Percentiles rank a stretch among this genome's conserved stretches.
These are phyloP conservation scores for Sphagnum contortum DNA, from an alignment of 225 moss, liverwort and hornwort genomes.

Conservation along the genomic window DNA sequence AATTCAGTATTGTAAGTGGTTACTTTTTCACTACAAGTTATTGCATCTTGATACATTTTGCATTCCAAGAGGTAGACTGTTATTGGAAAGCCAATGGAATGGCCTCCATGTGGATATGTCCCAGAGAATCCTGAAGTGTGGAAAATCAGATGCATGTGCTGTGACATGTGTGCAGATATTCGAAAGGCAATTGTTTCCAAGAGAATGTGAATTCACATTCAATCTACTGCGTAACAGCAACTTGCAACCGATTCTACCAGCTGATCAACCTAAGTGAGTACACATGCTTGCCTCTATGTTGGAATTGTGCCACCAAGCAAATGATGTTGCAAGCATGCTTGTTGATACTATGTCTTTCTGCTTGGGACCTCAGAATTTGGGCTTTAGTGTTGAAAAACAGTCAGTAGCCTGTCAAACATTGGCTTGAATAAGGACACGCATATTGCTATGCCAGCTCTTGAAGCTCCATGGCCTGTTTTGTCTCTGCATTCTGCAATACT, in stretches of 20 bases:
- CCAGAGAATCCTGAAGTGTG: neutral
- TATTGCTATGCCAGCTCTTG: too few species aligned
- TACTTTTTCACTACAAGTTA: neutral
- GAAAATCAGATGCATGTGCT: neutral
- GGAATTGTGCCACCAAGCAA: neutral
- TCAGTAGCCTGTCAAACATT: neutral
- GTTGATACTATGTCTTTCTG: neutral
- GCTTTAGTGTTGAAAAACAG: neutral
- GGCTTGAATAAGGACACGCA: too few species aligned
- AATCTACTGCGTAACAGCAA: neutral
- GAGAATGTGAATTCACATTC: neutral
- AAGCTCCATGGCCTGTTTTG: too few species aligned
- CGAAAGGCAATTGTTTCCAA: neutral
- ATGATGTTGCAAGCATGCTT: neutral
- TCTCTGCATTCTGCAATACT: too few species aligned
- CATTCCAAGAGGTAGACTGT: neutral
- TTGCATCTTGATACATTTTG: neutral
- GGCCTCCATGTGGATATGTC: neutral
- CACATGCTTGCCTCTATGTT: too few species aligned
- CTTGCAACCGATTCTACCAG: constrained; percentile 2
- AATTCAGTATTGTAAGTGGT: neutral
- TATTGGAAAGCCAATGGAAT: neutral
- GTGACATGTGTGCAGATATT: neutral
- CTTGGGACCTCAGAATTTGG: neutral
- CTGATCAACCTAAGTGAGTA: neutral